Percentiles rank a stretch among this genome's conserved stretches.
phyloP scores from a whole-genome alignment of 2,329 filamentous ascomycete genomes.

The Hypoxylon sp. region DNA sequence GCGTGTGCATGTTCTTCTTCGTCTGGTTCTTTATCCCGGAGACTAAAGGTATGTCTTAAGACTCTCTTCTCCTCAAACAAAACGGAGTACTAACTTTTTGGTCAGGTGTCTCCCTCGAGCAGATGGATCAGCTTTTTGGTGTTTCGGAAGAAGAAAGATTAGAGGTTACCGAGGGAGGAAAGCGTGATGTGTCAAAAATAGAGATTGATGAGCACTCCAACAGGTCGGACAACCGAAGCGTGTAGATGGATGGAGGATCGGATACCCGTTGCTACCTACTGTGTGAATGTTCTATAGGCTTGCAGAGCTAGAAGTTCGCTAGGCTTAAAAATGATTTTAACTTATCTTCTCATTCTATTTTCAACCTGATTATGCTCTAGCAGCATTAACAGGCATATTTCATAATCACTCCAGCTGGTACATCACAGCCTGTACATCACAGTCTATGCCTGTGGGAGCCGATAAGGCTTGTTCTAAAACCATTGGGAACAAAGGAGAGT shows the following conservation, averaged over 20 bases:
- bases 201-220: conserved; percentile 36
- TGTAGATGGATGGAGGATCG: conserved; percentile 6
- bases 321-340: background rate
- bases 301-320: background rate
- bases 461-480: no score
- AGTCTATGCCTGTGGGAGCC: no score
- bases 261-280: conserved; percentile 18
- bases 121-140: conserved; percentile 68
- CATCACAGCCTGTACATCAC: no score
- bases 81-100: conserved; percentile 1
- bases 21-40: conserved; percentile 65
- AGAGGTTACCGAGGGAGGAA: conserved; percentile 25
- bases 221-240: conserved; percentile 25
- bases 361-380: no score
- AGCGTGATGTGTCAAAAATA: conserved; percentile 32
- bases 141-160: conserved; percentile 29
- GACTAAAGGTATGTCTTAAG: conserved; percentile 44
- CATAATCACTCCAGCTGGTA: no score
- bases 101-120: conserved; percentile 66
- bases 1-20: conserved; percentile 67
- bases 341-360: no score
- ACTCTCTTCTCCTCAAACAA: no score
- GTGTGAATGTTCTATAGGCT: background rate
- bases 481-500: no score
- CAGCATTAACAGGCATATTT: no score